Percentiles rank a stretch among this genome's conserved stretches.
Evolutionary conservation across 352 stramenopile species (phyloP).

Genomic region (Saprolegnia parasitica): DNA sequence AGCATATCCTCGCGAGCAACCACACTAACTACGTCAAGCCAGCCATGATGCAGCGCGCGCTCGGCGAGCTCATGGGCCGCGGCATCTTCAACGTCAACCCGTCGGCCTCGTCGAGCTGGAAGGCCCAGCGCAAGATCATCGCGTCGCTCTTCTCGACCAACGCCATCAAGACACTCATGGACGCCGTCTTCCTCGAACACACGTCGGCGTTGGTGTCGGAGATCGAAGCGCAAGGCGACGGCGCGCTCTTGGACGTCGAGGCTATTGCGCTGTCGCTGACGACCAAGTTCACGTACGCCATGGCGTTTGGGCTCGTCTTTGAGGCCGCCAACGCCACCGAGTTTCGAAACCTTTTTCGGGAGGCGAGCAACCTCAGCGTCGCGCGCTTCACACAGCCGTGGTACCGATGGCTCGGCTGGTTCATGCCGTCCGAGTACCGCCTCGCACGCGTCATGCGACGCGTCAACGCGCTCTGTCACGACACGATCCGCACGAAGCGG

Average conservation of each 20-base stretch:
- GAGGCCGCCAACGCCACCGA: background rate
- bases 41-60: background rate
- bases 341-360: background rate
- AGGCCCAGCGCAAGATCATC: background rate
- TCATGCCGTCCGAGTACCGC: background rate
- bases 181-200: background rate
- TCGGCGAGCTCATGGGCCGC: background rate
- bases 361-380: background rate
- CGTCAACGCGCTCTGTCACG: background rate
- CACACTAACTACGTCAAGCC: conserved; percentile 5
- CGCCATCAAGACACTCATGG: background rate
- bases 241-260: background rate
- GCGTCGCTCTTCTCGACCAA: background rate
- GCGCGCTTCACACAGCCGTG: conserved; percentile 3
- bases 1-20: background rate
- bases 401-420: background rate
- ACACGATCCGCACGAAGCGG: conserved; percentile 1
- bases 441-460: background rate
- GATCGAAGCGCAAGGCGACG: background rate
- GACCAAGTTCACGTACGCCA: background rate
- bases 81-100: background rate
- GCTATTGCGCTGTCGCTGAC: background rate
- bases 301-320: background rate
- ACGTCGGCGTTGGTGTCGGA: background rate
- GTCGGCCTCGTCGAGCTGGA: background rate